phyloP scores from a whole-genome alignment of 2,329 filamentous ascomycete species.

The Fusarium musae region DNA sequence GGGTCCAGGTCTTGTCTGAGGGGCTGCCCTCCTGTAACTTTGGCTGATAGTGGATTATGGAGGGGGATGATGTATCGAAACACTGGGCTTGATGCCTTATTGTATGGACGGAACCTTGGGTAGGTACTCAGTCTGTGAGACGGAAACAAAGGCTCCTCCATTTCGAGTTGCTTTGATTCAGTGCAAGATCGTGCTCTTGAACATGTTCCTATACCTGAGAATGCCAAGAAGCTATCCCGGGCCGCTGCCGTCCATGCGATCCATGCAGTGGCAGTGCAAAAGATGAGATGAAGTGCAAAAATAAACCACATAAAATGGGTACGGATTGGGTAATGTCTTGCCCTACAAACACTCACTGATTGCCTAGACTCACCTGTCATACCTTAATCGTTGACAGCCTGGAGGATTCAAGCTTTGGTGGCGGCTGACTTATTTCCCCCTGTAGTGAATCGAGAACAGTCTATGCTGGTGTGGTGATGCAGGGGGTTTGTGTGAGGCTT shows the following conservation, averaged over 20 bases:
- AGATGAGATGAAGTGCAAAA: slow-evolving; percentile 8
- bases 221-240: slow-evolving; percentile 30
- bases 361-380: not conserved
- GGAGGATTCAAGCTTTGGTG: slow-evolving; percentile 1
- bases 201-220: slow-evolving; percentile 1
- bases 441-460: not conserved
- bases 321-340: not conserved
- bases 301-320: not conserved
- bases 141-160: not conserved
- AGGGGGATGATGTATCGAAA: not conserved
- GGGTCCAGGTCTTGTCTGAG: slow-evolving; percentile 6
- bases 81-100: not conserved
- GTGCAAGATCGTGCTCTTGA: not conserved
- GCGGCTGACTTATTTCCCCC: not conserved
- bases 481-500: not conserved
- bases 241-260: slow-evolving; percentile 25
- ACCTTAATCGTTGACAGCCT: not conserved
- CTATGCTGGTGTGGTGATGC: not conserved
- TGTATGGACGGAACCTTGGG: not conserved
- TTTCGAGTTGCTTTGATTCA: not conserved
- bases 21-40: slow-evolving; percentile 16
- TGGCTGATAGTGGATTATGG: not conserved
- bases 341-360: not conserved
- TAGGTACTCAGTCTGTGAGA: not conserved
- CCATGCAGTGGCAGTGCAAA: slow-evolving; percentile 30